Evolutionary conservation across 2,329 filamentous ascomycete genomes (phyloP).

Genomic region (Exophiala sideris): DNA sequence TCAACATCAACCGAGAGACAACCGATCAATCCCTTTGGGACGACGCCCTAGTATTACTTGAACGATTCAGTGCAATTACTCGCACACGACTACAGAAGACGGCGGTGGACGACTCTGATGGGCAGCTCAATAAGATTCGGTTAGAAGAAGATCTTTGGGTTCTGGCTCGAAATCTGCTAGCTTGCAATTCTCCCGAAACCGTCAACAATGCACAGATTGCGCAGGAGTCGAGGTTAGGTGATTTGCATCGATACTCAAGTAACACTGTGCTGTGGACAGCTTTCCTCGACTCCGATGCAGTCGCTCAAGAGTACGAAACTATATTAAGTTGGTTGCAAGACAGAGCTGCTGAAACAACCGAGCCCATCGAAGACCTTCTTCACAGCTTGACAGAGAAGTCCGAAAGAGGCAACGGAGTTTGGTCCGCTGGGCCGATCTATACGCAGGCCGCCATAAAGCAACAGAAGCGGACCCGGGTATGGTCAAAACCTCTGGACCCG

Average conservation of each 20-base stretch:
- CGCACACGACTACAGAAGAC: slow-evolving; percentile 38
- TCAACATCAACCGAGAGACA: slow-evolving; percentile 48
- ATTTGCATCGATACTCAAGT: slow-evolving; percentile 55
- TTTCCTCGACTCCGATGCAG: slow-evolving; percentile 69
- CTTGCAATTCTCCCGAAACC: slow-evolving; percentile 62
- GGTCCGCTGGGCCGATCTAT: slow-evolving; percentile 87
- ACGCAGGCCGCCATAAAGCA: slow-evolving; percentile 87
- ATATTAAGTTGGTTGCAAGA: slow-evolving; percentile 80
- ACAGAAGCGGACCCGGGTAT: slow-evolving; percentile 73
- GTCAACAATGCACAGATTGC: slow-evolving; percentile 36
- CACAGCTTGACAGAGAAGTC: slow-evolving; percentile 71
- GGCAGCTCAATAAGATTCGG: slow-evolving; percentile 63
- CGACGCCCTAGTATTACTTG: slow-evolving; percentile 65
- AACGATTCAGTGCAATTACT: slow-evolving; percentile 60
- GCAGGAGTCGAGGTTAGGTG: slow-evolving; percentile 41
- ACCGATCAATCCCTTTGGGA: slow-evolving; percentile 43
- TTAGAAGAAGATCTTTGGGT: slow-evolving; percentile 83
- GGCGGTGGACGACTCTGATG: slow-evolving; percentile 28
- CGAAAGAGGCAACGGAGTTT: slow-evolving; percentile 70
- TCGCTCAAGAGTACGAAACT: slow-evolving; percentile 72
- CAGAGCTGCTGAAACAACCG: slow-evolving; percentile 64
- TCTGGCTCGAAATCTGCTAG: slow-evolving; percentile 61
- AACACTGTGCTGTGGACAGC: slow-evolving; percentile 66
- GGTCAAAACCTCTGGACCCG: slow-evolving; percentile 63
- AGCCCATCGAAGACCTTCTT: slow-evolving; percentile 71